Evolutionary conservation across 805 yeast genomes (phyloP), one percentile per base, ranked within the genome.

Genomic region (Barnettozyma pratensis): DNA sequence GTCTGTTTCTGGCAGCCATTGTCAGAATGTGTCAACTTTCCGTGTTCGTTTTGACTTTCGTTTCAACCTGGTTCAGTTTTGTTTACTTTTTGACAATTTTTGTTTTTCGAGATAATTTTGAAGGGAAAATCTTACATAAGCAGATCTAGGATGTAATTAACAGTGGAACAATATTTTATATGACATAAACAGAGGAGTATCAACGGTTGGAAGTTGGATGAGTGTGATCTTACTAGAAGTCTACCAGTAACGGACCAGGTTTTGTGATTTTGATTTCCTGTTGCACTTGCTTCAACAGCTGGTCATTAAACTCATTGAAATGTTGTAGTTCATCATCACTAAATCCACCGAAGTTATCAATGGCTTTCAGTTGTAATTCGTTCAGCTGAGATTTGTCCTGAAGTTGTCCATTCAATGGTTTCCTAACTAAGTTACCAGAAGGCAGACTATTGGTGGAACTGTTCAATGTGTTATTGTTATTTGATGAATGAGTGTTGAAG

Each of bases 181-280:
- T 19, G 19, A 19, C 3, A 19, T 19, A 19, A 19, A 19, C 19
- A 38, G 29, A 27, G 6, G 9, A n/a, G 7, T 14, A n/a, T n/a
- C 7, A 36, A 36, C 3, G 5, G 19, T 27, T 8, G 26, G 27
- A 4, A 8, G 1, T 26, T 7, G 7, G 8, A 8, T 25, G 10
- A 26, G 8, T 37, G 10, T 9, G 6, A 19, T 11, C 4, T 4
- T 4, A 7, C 10, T 30, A 49, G 35, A 49, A 56, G 12, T 53
- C 50, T 5, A 57, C 59, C 9, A 59, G 46, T 8, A 59, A 46
- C 3, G 62, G 59, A 3, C 61, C 63, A 4, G 42, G 40, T 30
- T 52, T 52, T 6, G 42, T 41, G 19, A 61, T 52, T 19, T 37
- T 39, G 3, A 49, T 48, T 25, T 52, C 52, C 3, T 48, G 28